Evolutionary conservation across 169 alveolate genomes (phyloP), one percentile per base, ranked within the genome.

Genomic region (Eimeria sp.): DNA sequence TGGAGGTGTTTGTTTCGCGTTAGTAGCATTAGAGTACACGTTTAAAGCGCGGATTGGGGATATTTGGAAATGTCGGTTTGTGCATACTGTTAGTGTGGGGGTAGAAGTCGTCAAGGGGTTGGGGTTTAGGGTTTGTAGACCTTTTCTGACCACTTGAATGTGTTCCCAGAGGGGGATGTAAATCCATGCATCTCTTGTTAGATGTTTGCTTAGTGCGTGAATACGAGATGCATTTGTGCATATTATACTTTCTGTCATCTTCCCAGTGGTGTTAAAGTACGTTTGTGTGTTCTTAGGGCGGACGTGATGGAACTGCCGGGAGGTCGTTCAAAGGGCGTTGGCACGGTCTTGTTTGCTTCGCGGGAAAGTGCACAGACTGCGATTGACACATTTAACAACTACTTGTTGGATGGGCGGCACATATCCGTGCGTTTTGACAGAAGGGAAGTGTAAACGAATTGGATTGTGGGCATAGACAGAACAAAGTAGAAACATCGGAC

Each of bases 261-360:
- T 3, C n/a, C 70, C 70, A 2, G 5, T 18, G 27, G 70, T 61
- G n/a, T 11, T 61, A 0, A 25, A 13, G n/a, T 25, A 7, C 43
- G 82, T 18, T 0, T 14, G 61, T 34, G 4, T 86, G 61, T 40
- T 27, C 43, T 30, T 43, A 92, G 97, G 30, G 97, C 95, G 58
- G 97, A 95, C 73, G 92, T 95, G 61, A 75, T 92, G 86, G 92
- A 82, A 92, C n/a, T 84, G 47, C 95, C 96, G 57, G 95, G 92
- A 49, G 97, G 97, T 73, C 78, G 97, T 30, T 95, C 97, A 67
- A 95, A 91, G 86, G 97, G 97, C 45, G 94, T 95, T 49, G 97
- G 96, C 76, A 91, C 96, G 27, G 96, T 95, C 13, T 90, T 95
- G 47, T 95, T 90, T 86, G 67, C 93, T 34, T 43, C 80, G 30